Conservation (phyloP, 768 basidiomycete species). For the Hypsizygus marmoreus region DNA sequence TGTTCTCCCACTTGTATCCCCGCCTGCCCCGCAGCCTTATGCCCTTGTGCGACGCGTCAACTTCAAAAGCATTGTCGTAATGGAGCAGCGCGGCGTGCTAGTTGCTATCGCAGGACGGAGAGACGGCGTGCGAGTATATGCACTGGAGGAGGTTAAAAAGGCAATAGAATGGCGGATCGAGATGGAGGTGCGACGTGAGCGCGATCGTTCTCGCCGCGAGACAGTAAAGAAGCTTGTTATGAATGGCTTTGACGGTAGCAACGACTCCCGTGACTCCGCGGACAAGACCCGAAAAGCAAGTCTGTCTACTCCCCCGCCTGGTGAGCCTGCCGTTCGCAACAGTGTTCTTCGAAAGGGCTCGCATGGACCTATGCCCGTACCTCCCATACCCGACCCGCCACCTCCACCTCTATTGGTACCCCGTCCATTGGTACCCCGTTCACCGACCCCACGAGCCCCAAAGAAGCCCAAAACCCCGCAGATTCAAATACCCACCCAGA, state of each 20-base stretch:
- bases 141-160: conserved; percentile 82
- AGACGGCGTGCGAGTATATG: conserved; percentile 87
- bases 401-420: conserved; percentile 29
- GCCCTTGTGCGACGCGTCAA: conserved; percentile 78
- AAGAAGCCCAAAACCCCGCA: conserved; percentile 35
- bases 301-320: conserved; percentile 49
- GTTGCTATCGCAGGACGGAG: conserved; percentile 87
- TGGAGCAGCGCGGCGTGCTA: conserved; percentile 90
- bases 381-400: conserved; percentile 26
- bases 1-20: conserved; percentile 76
- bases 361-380: conserved; percentile 29
- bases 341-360: conserved; percentile 44
- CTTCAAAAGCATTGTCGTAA: conserved; percentile 87
- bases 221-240: conserved; percentile 55
- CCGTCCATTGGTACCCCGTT: conserved; percentile 39
- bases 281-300: conserved; percentile 53
- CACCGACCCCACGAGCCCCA: conserved; percentile 39
- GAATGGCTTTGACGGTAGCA: conserved; percentile 33
- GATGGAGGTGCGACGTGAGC: conserved; percentile 72
- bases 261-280: conserved; percentile 39
- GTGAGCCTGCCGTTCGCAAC: conserved; percentile 29
- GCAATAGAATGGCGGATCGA: conserved; percentile 89
- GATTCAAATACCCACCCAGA: conserved; percentile 24
- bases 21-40: conserved; percentile 76
- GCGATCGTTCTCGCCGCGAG: conserved; percentile 70